Evolutionary conservation across 2,329 filamentous ascomycete genomes (phyloP), one percentile per base, ranked within the genome.

Genomic region (Trichoderma sp.): DNA sequence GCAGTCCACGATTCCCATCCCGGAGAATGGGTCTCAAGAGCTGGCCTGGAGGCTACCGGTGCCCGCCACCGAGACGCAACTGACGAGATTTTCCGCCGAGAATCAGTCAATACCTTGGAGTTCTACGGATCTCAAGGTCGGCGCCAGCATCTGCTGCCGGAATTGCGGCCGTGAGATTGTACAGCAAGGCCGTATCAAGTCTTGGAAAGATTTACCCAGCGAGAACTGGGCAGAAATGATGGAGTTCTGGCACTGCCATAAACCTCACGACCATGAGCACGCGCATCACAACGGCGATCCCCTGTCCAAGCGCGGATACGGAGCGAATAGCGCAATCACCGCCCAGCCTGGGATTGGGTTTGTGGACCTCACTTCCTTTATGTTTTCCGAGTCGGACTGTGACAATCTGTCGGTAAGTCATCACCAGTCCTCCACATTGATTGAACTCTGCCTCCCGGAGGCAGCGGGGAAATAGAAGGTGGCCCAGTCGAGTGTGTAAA

Each of bases 151-250:
- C 70, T 63, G 69, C 30, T 82, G 82, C 71, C 76, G 81, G 65
- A 61, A 69, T 68, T 83, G 81, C 74, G 58, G 68, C 51, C 66
- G 73, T 17, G 66, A 61, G 1, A 66, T 86, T 19, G 76, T 86
- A 14, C 47, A 71, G 0, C 63, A 71, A 3, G 78, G 74, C 7
- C 70, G 59, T 3, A 79, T 86, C 7, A 78, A 76, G 45, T 76
- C 78, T 44, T 99, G 95, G 94, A 97, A 94, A 77, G 93, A 99
- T 73, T 80, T 99, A 19, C 95, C 95, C 0, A 97, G 93, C 73
- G 93, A 96, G 71, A 94, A 97, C 73, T 99, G 95, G 95, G 96
- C 95, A 0, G 95, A 99, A 79, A 96, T 99, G 93, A 99, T 99
- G 95, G 96, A 99, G 76, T 96, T 99, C 71, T 99, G 95, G 95